Base-by-base conservation (phyloP, 1,284 basidiomycete genomes). In the Boletus semigastroideus region DNA sequence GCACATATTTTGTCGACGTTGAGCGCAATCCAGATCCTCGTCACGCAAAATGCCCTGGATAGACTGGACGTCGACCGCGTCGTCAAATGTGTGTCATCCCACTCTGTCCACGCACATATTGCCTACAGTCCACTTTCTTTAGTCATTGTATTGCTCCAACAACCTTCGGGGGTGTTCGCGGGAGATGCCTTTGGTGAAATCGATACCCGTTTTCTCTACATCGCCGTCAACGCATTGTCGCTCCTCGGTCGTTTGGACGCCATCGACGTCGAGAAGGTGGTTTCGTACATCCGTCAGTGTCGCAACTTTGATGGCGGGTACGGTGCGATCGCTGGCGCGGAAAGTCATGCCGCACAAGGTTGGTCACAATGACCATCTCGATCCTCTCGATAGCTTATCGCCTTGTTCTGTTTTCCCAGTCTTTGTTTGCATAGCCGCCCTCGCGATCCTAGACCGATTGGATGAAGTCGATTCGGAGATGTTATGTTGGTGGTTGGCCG, bases 21-120 rank as follows among this genome's bases (percentile, higher is more conserved):
- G 10, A 94, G 90, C 52, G 96, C 90, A 0, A 87, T 98, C 13
- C 96, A 99, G 70, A 90, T 98, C 47, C 76, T 98, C 27, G 73
- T 87, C 39, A 95, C 87, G 55, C n/a, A 90, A 94, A 59, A 22
- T 22, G n/a, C n/a, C n/a, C n/a, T n/a, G n/a, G n/a, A n/a, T n/a
- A n/a, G n/a, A n/a, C n/a, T n/a, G n/a, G n/a, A n/a, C n/a, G n/a
- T n/a, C n/a, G n/a, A n/a, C 22, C 22, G 22, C 22, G 22, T 22
- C 22, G 22, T 22, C 22, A 22, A 22, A 22, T 22, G 22, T 22
- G 22, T 5, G 22, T 22, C 28, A n/a, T 13, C 22, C 41, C 1
- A 22, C 22, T 22, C 22, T 3, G 22, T 22, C 22, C 22, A 22
- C 3, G 5, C 22, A 3, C 22, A n/a, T n/a, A n/a, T n/a, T n/a